Base-by-base conservation (phyloP, 2,329 filamentous ascomycete species). In the Paracorniculantispora psalliotae region DNA sequence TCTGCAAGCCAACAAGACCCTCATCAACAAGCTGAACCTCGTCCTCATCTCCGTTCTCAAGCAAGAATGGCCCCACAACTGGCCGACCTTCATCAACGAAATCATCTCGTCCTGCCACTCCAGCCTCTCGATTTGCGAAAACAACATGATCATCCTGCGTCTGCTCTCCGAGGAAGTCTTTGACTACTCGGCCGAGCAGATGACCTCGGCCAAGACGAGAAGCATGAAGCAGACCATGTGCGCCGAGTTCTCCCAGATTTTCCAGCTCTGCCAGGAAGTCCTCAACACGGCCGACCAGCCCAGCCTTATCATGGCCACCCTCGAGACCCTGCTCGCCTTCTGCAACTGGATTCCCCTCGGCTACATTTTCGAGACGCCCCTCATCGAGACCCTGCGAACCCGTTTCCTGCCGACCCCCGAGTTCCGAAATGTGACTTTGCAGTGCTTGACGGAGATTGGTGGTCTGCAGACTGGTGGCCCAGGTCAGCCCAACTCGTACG, bases 71-170 rank as follows among this genome's bases (percentile, higher is more conserved):
- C 94, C 94, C 59, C 93, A 97, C 77, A 96, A 99, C 81, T 99
- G 96, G 94, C 94, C 96, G 12, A 96, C 92, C 21, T 99, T 99
- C 76, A 97, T 99, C 83, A 97, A 97, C 80, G 94, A 99, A 79
- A 99, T 99, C 75, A 92, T 99, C 68, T 89, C 91, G 23, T 93
- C 94, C 59, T 97, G 92, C 77, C 92, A 96, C 73, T 93, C 91
- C 66, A 97, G 90, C 75, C 81, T 99, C 57, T 94, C 93, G 39
- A 96, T 99, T 68, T 99, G 96, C 83, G 94, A 99, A 79, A 99
- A 99, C 80, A 99, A 99, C 81, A 99, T 99, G 94, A 92, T 91
- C 64, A 97, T 99, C 67, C 84, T 99, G 66, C 88, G 94, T 61
- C 79, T 99, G 67, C 83, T 99, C 48, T 99, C 94, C 7, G 94